Evolutionary conservation across 164 flowering plant species (phyloP), one percentile per base, ranked within the genome.

Genomic region (Paratinospora sagittata): DNA sequence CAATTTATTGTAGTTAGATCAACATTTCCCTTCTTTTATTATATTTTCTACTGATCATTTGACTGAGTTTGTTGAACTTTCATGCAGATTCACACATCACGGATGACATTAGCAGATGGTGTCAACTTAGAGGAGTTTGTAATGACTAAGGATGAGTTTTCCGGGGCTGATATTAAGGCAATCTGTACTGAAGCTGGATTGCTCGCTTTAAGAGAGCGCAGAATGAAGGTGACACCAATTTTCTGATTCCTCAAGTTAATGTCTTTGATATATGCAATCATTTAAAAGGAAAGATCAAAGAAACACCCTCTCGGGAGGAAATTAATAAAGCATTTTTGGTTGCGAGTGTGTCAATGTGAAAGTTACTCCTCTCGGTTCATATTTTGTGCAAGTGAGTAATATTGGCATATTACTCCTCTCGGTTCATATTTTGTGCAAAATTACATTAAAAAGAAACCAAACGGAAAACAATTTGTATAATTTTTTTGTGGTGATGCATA

Each of bases 151-250:
- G 98, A 91, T 78, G 94, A 91, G 81, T 91, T 93, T 72, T 90
- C 97, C 65, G 96, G 97, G 57, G 98, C 98, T 74, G 97, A 93
- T 76, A 90, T 93, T 57, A 91, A 91, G 77, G 98, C 98, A 36
- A 91, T 91, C 34, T 93, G 97, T 65, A 89, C 96, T n/a, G 98
- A 93, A 74, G 96, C 97, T 78, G 98, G 98, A 8, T 83, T 93
- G 82, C 94, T 88, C 76, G 98, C 98, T 68, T 70, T 93, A 43
- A 85, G 98, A 75, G 97, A 93, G 79, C 93, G 97, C 0, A 87
- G 97, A 1, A 91, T 91, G 98, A 93, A 93, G 96, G 98, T 93
- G 63, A 78, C 65, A 2, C 69, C 2, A 7, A 6, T 39, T 33
- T 33, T 39, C 23, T 21, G 9, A 27, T 49, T 26, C 26, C 27